Conservation (phyloP, 352 stramenopile species). For the Globisporangium paroecandrum region DNA sequence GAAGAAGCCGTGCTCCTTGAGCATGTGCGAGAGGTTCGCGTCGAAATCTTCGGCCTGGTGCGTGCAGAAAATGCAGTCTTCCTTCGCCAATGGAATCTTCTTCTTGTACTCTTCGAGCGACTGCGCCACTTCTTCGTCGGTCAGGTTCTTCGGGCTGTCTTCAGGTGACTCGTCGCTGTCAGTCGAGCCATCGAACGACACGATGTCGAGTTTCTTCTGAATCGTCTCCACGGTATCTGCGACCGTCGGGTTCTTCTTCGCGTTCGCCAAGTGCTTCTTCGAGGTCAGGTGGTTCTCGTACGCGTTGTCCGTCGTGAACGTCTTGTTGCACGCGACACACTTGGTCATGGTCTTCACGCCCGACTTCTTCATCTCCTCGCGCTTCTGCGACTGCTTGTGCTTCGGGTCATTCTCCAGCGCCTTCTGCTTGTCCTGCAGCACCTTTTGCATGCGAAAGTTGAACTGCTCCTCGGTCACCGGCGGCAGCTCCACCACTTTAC, state of each 20-base stretch:
- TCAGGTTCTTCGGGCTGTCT: slow-evolving; percentile 27
- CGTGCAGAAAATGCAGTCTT: slow-evolving; percentile 85
- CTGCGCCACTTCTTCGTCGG: slow-evolving; percentile 53
- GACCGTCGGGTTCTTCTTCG: slow-evolving; percentile 62
- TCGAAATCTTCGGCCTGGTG: slow-evolving; percentile 63
- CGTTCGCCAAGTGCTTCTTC: slow-evolving; percentile 83
- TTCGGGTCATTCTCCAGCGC: slow-evolving; percentile 61
- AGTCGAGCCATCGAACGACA: slow-evolving; percentile 24
- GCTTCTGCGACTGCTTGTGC: slow-evolving; percentile 65
- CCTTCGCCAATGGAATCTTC: slow-evolving; percentile 61
- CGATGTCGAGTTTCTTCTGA: slow-evolving; percentile 60
- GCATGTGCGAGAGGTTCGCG: slow-evolving; percentile 87
- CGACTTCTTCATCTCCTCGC: slow-evolving; percentile 62
- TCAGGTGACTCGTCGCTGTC: slow-evolving; percentile 16
- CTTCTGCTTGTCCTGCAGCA: slow-evolving; percentile 56
- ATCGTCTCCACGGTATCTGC: slow-evolving; percentile 56
- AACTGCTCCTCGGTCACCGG: slow-evolving; percentile 90
- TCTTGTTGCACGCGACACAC: slow-evolving; percentile 85
- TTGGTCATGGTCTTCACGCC: slow-evolving; percentile 75
- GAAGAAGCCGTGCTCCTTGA: slow-evolving; percentile 94
- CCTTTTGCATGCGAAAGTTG: slow-evolving; percentile 72
- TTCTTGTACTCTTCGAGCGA: slow-evolving; percentile 81
- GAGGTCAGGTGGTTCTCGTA: slow-evolving; percentile 83
- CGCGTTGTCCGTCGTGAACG: slow-evolving; percentile 75
- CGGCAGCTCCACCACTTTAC: slow-evolving; percentile 93